These are phyloP conservation scores for Herpomyces periplanetae DNA, from an alignment of 2,329 filamentous ascomycete species.

Conservation along the genomic window DNA sequence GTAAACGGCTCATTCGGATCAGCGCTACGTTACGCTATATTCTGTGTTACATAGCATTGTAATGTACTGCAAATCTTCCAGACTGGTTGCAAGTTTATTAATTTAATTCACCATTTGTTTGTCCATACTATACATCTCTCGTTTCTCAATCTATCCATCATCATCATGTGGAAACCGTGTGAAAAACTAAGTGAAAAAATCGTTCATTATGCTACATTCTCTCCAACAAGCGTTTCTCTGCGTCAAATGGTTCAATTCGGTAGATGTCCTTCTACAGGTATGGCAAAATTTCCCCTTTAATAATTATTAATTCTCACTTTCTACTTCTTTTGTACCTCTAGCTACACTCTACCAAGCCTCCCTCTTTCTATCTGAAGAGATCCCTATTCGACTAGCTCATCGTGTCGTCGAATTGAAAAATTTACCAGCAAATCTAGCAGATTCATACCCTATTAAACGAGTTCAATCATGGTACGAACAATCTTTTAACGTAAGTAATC, in stretches of 20 bases:
- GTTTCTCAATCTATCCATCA: no score
- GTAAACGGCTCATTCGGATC: no score
- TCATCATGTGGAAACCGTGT: constrained; percentile 75
- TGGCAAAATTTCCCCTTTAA: constrained; percentile 5
- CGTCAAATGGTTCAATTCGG: constrained; percentile 98
- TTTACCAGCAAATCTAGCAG: constrained; percentile 71
- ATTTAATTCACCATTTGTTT: no score
- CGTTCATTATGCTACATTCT: constrained; percentile 83
- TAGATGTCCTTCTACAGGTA: constrained; percentile 61
- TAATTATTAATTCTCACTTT: neutral
- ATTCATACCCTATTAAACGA: constrained; percentile 82
- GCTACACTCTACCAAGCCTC: constrained; percentile 88
- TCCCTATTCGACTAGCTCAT: constrained; percentile 81
- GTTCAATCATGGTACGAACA: constrained; percentile 97
- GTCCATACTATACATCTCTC: no score
- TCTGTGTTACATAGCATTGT: no score
- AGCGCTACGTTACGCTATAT: no score
- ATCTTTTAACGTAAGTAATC: constrained; percentile 63
- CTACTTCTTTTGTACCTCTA: constrained; percentile 7
- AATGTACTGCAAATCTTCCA: no score
- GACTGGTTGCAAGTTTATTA: no score
- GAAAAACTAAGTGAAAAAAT: constrained; percentile 83
- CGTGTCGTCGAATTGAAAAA: constrained; percentile 73
- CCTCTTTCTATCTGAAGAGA: constrained; percentile 88
- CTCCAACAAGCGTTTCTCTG: constrained; percentile 74